A percentile compares a stretch with the other conserved stretches of the same genome.
phyloP scores from a whole-genome alignment of 2,329 filamentous ascomycete species.

The Falciphora oryzae region DNA sequence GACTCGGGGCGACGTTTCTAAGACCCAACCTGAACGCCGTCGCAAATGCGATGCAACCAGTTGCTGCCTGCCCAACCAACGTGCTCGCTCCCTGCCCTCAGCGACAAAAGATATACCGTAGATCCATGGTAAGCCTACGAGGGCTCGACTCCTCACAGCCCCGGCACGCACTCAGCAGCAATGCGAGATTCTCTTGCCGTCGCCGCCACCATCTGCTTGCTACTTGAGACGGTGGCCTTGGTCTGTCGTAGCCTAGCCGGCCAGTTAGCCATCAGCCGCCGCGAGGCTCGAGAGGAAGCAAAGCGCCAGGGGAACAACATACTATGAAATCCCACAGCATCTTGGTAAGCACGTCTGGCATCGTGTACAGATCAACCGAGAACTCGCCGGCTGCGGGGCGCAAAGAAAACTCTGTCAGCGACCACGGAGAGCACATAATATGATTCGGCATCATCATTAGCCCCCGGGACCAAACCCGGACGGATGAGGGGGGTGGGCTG shows the following conservation, averaged over 20 bases:
- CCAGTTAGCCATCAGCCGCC: neutral
- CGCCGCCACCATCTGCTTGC: neutral
- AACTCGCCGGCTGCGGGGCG: slow-evolving; percentile 74
- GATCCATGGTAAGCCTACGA: neutral
- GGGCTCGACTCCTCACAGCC: neutral
- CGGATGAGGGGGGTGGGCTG: slow-evolving; percentile 10
- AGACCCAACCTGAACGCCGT: neutral
- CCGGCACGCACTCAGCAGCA: neutral
- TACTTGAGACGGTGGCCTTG: slow-evolving; percentile 11
- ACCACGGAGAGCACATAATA: neutral
- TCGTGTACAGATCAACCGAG: slow-evolving; percentile 96
- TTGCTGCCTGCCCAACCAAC: slow-evolving; percentile 1
- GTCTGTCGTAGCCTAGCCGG: slow-evolving; percentile 7
- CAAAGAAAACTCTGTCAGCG: slow-evolving; percentile 26
- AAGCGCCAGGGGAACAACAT: slow-evolving; percentile 21
- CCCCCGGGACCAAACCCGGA: slow-evolving; percentile 1
- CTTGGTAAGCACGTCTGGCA: slow-evolving; percentile 82
- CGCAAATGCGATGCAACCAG: slow-evolving; percentile 2
- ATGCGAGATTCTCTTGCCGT: neutral
- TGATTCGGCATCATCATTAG: slow-evolving; percentile 18
- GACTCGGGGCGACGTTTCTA: neutral
- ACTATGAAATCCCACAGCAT: slow-evolving; percentile 88
- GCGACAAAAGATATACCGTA: too few relatives aligned
- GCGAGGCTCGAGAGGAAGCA: too few relatives aligned
- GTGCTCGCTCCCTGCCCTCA: slow-evolving; percentile 3